Percentiles rank a stretch among this genome's conserved stretches.
These are phyloP conservation scores for Podaxis rugospora DNA, from an alignment of 768 basidiomycete species.

Conservation along the genomic window DNA sequence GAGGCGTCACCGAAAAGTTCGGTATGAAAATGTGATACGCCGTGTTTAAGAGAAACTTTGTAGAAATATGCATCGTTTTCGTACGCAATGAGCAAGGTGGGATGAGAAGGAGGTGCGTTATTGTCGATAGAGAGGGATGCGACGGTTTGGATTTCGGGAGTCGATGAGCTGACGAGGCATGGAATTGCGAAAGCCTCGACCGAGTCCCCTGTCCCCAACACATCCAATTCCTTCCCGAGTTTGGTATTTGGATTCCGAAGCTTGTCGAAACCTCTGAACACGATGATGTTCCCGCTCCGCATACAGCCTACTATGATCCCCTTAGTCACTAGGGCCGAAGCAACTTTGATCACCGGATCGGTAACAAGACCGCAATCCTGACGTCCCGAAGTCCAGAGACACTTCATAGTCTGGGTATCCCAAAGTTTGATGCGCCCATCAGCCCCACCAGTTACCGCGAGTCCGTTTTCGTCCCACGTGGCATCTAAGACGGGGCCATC, in stretches of 20 bases:
- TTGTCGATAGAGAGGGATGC: constrained; percentile 24
- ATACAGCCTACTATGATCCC: constrained; percentile 47
- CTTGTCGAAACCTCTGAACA: constrained; percentile 46
- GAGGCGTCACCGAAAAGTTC: constrained; percentile 44
- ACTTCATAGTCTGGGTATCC: constrained; percentile 50
- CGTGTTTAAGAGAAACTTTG: constrained; percentile 34
- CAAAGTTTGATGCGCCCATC: constrained; percentile 76
- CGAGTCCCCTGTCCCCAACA: constrained; percentile 14
- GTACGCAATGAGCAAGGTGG: constrained; percentile 48
- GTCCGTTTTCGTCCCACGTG: constrained; percentile 40
- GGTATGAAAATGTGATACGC: constrained; percentile 27
- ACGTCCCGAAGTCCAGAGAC: constrained; percentile 58
- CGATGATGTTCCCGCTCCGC: constrained; percentile 50
- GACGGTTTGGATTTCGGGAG: constrained; percentile 15
- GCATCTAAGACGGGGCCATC: constrained; percentile 53
- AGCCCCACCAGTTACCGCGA: constrained; percentile 46
- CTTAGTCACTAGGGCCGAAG: constrained; percentile 31
- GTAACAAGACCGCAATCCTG: constrained; percentile 29
- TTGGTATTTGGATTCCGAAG: background rate
- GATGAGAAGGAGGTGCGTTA: constrained; percentile 11
- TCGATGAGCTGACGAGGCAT: constrained; percentile 24
- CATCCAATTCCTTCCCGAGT: constrained; percentile 4
- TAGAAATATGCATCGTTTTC: constrained; percentile 47
- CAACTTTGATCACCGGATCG: constrained; percentile 51
- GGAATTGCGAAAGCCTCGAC: constrained; percentile 30